Base-by-base conservation (phyloP, 2,329 filamentous ascomycete genomes). In the Pseudogymnoascus sp. region DNA sequence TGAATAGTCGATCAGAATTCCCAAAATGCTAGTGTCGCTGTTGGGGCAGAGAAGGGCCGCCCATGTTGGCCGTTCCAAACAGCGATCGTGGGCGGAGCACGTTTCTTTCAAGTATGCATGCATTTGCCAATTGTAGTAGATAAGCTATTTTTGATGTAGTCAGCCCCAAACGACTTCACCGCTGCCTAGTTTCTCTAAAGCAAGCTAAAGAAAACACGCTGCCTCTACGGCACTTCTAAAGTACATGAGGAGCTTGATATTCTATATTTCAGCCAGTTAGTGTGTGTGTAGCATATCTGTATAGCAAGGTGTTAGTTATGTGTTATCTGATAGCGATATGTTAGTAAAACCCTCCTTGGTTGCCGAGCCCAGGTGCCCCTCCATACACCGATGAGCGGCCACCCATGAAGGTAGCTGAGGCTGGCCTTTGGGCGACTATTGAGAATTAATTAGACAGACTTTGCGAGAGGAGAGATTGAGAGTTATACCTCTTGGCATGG, bases 351-450 rank as follows among this genome's bases (percentile, higher is more conserved):
- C 50, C 28, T 33, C 50, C 50, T 33, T 56, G 50, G 50, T 56
- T 56, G 28, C 12, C 21, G 16, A 18, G 50, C 14, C 50, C 50
- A 33, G 50, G 28, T 14, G 28, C 50, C 50, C 5, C 50, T 33
- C 28, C 50, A 14, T 56, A 56, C 28, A 33, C 50, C 11, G 50
- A 56, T 18, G 47, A 18, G 8, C 59, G 59, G 12, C 59, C 59
- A 40, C 59, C 59, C 33, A 42, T 23, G 23, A 60, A 60, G 23
- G 12, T 25, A 16, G 59, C n/a, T 7, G 59, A 40, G 14, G 21
- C 21, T 31, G 59, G 59, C 59, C 59, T 38, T 42, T 60, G 59
- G 31, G 59, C 59, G 28, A 60, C 59, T 60, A 40, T 38, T 38
- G 38, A 60, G 4, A 42, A 23, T 11, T 25, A 40, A 18, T 56